Evolutionary conservation across 495 filamentous ascomycete species (phyloP).

Genomic region (Neurospora cerealis): DNA sequence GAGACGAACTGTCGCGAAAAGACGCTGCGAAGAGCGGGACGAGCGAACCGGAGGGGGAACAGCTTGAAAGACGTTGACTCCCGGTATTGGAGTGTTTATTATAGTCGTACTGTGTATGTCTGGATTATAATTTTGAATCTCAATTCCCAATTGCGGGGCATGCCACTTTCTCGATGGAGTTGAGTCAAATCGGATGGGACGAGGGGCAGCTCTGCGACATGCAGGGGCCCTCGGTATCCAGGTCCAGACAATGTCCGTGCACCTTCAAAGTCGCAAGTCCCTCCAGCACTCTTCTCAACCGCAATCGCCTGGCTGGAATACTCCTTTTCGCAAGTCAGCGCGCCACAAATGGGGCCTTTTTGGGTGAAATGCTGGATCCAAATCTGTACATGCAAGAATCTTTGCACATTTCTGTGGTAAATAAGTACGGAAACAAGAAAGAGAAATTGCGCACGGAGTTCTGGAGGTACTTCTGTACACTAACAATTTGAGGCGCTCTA

Average conservation of each 20-base stretch:
- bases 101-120: background rate
- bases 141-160: constrained; percentile 6
- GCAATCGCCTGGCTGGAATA: background rate
- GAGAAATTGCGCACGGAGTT: background rate
- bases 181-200: background rate
- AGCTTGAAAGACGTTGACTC: constrained; percentile 30
- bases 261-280: background rate
- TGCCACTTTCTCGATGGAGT: background rate
- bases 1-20: constrained; percentile 8
- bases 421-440: too few relatives aligned
- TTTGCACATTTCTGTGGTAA: background rate
- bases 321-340: background rate
- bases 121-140: constrained; percentile 13
- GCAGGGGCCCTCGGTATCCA: background rate
- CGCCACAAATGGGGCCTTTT: background rate
- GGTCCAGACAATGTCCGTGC: background rate
- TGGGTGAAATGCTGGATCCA: background rate
- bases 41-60: constrained; percentile 33
- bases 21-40: constrained; percentile 36
- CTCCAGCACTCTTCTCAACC: background rate
- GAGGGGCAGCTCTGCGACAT: background rate
- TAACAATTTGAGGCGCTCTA: background rate
- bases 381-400: background rate
- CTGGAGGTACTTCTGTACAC: background rate
- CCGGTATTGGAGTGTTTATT: background rate